Evolutionary conservation across 805 yeast genomes (phyloP).

Genomic region (Torulaspora delbrueckii): DNA sequence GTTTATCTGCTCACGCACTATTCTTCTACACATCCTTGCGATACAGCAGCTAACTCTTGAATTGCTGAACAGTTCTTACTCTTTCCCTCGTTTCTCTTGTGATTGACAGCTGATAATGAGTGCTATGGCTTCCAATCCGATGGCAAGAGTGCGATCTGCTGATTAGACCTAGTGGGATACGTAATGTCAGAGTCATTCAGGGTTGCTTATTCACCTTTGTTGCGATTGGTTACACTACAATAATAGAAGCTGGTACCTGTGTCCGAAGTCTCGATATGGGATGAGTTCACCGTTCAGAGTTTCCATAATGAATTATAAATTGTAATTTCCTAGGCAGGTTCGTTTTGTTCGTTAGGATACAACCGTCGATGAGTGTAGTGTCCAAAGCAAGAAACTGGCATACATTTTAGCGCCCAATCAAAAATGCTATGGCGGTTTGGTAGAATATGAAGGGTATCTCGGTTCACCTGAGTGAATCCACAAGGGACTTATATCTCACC

Average conservation of each 20-base stretch:
- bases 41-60: neutral
- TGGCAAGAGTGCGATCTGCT: neutral
- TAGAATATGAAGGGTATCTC: neutral
- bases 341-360: neutral
- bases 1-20: neutral
- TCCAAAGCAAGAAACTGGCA: neutral
- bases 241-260: neutral
- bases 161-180: neutral
- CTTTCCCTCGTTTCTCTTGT: neutral
- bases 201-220: neutral
- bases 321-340: neutral
- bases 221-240: neutral
- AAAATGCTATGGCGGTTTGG: neutral
- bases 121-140: neutral
- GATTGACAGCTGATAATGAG: neutral
- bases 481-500: neutral
- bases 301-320: neutral
- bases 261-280: neutral
- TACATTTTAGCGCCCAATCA: neutral
- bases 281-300: neutral
- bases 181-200: too few relatives aligned
- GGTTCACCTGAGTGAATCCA: neutral
- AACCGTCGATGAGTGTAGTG: neutral
- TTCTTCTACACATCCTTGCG: neutral
- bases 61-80: neutral